Base-by-base conservation (phyloP, 2,329 filamentous ascomycete genomes). In the Gnomoniopsis sp. region DNA sequence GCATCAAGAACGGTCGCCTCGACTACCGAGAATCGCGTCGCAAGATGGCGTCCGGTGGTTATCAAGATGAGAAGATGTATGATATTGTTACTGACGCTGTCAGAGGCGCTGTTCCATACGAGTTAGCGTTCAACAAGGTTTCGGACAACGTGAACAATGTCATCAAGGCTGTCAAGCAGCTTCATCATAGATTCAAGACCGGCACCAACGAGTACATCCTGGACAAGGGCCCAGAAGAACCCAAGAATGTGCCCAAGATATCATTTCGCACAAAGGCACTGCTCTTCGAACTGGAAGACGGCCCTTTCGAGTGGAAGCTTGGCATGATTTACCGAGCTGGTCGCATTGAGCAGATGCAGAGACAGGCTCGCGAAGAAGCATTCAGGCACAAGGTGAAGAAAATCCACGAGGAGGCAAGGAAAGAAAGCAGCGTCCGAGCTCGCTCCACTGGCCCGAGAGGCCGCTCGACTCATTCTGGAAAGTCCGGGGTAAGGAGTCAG, bases 291-390 rank as follows among this genome's bases (percentile, higher is more conserved):
- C 80, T 99, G 38, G 95, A 99, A 74, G 95, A 99, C 70, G 93
- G 95, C 52, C 88, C 91, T 0, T 99, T 99, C 68, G 95, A 99
- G 71, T 99, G 93, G 90, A 98, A 97, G 70, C 79, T 99, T 11
- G 91, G 93, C 17, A 87, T 92, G 69, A 99, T 99, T 53, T 99
- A 98, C 71, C 87, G 93, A 34, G 86, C 91, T 49, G 95, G 96
- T 0, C 81, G 93, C 21, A 79, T 93, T 57, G 95, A 99, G 72
- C 93, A 98, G 72, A 88, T 88, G 70, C 95, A 98, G 72, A 85
- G 95, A 21, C 77, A 96, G 56, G 93, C 93, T 4, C 86, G 95
- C 47, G 91, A 96, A 71, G 91, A 96, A 64, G 93, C 93, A 0
- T 98, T 96, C 73, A 79, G 86, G 15, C 78, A 96, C 60, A 99